These are phyloP conservation scores for Phialocephala subalpina DNA, from an alignment of 2,329 filamentous ascomycete genomes.

Conservation along the genomic window DNA sequence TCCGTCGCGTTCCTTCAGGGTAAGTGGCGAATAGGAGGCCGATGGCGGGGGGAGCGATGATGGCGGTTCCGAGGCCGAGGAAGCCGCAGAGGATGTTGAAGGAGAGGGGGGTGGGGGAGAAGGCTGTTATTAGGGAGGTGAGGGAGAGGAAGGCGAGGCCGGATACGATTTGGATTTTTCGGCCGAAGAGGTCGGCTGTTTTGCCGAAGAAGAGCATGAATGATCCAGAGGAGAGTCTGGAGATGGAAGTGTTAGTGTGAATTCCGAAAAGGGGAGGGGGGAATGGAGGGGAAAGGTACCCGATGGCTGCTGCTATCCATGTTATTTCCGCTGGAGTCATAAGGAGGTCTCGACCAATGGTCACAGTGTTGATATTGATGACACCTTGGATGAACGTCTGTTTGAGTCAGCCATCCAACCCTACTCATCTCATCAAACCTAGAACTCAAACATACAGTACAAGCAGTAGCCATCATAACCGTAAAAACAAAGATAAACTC, in stretches of 20 bases:
- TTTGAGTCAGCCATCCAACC: not conserved
- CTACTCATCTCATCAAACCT: not conserved
- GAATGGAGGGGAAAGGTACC: slow-evolving; percentile 45
- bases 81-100: slow-evolving; percentile 70
- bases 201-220: slow-evolving; percentile 73
- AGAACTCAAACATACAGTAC: slow-evolving; percentile 46
- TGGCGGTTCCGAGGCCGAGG: slow-evolving; percentile 69
- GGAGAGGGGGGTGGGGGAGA: slow-evolving; percentile 63
- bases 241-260: not conserved
- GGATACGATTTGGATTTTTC: slow-evolving; percentile 65
- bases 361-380: slow-evolving; percentile 60
- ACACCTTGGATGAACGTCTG: slow-evolving; percentile 64
- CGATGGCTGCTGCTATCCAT: slow-evolving; percentile 71
- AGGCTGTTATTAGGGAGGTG: slow-evolving; percentile 65
- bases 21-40: slow-evolving; percentile 72
- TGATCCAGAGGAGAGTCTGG: slow-evolving; percentile 65
- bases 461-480: slow-evolving; percentile 72
- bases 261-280: not conserved
- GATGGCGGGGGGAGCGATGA: slow-evolving; percentile 69
- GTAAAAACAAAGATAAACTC: slow-evolving; percentile 40
- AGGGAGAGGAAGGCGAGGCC: slow-evolving; percentile 67
- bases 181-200: slow-evolving; percentile 71
- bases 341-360: slow-evolving; percentile 23
- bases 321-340: slow-evolving; percentile 74
- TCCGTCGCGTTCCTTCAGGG: slow-evolving; percentile 64